These are phyloP conservation scores for Paracamarosporium sp. DNA, from an alignment of 2,329 filamentous ascomycete genomes.

Conservation along the genomic window DNA sequence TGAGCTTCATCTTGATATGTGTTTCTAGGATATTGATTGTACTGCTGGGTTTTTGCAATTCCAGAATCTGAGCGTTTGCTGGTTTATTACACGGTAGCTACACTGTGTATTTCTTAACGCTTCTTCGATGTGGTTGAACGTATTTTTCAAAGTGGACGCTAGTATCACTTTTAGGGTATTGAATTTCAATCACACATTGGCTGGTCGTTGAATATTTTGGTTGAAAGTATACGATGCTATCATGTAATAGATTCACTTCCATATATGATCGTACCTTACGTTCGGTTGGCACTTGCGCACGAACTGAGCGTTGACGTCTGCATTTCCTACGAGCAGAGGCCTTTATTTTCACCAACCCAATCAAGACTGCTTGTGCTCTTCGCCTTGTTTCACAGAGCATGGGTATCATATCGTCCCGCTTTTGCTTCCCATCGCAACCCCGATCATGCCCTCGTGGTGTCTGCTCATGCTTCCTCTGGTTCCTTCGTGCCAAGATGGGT, in stretches of 20 bases:
- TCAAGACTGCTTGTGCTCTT: background rate
- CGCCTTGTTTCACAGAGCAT: background rate
- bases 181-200: no score
- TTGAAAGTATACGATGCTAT: no score
- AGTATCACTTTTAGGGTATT: no score
- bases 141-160: no score
- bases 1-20: no score
- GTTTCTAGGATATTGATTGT: no score
- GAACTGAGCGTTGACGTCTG: background rate
- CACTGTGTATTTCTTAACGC: no score
- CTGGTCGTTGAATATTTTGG: no score
- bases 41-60: no score
- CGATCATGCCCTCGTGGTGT: background rate
- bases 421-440: background rate
- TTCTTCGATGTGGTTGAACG: no score
- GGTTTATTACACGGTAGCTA: no score
- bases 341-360: background rate
- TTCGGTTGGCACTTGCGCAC: background rate
- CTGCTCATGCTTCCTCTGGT: background rate
- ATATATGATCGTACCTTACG: background rate
- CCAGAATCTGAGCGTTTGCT: no score
- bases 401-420: conserved; percentile 5
- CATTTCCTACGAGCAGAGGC: background rate
- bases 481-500: background rate
- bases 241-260: background rate